A percentile compares a stretch with the other conserved stretches of the same genome.
Evolutionary conservation across 2,329 filamentous ascomycete genomes (phyloP).

Genomic region (Fusarium pininemorale): DNA sequence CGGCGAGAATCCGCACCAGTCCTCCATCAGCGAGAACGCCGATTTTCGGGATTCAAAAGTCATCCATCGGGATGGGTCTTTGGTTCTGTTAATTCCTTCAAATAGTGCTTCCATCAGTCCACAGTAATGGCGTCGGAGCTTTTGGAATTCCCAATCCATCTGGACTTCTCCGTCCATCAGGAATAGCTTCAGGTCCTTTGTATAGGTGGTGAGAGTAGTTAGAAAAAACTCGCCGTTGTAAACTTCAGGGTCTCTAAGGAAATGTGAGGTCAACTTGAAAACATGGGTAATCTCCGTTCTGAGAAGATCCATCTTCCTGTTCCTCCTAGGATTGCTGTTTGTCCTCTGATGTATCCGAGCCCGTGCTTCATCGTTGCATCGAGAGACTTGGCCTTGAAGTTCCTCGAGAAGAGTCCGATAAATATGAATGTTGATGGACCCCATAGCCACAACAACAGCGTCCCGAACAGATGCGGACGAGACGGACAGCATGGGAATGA

Average conservation of each 20-base stretch:
- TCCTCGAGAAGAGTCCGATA: slow-evolving; percentile 92
- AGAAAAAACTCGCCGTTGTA: slow-evolving; percentile 91
- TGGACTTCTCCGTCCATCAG: slow-evolving; percentile 95
- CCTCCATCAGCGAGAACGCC: slow-evolving; percentile 95
- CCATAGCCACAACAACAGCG: slow-evolving; percentile 89
- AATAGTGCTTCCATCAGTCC: slow-evolving; percentile 93
- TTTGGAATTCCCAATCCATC: slow-evolving; percentile 93
- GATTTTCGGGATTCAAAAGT: slow-evolving; percentile 97
- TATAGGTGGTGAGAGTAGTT: slow-evolving; percentile 86
- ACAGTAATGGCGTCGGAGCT: slow-evolving; percentile 90
- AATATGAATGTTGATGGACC: slow-evolving; percentile 93
- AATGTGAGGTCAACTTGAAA: slow-evolving; percentile 92
- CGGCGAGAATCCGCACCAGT: slow-evolving; percentile 97
- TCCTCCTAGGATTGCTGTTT: slow-evolving; percentile 82
- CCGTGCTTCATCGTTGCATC: slow-evolving; percentile 89
- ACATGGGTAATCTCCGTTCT: slow-evolving; percentile 96
- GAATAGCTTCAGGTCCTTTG: slow-evolving; percentile 92
- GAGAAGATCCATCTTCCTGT: slow-evolving; percentile 83
- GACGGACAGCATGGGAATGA: slow-evolving; percentile 86
- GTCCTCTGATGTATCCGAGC: slow-evolving; percentile 86
- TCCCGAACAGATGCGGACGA: slow-evolving; percentile 84
- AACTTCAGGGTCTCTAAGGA: slow-evolving; percentile 80
- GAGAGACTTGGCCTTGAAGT: slow-evolving; percentile 83
- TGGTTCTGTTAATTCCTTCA: slow-evolving; percentile 85
- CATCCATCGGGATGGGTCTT: slow-evolving; percentile 92